A percentile compares a stretch with the other conserved stretches of the same genome.
Evolutionary conservation across 768 basidiomycete species (phyloP).

Genomic region (Pisolithus orientalis): DNA sequence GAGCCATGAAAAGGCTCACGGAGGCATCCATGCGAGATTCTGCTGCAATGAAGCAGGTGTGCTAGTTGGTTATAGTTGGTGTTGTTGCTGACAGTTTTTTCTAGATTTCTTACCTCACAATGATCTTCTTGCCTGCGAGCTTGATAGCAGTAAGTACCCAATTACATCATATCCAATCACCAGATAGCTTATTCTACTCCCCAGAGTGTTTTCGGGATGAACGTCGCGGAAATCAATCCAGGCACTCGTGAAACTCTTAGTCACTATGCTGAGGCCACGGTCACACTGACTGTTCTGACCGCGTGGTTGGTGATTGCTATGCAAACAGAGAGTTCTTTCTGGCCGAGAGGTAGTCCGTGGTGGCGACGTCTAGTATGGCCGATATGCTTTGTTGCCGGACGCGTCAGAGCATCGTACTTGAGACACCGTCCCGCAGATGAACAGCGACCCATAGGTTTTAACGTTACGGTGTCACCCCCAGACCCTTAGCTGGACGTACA

Average conservation of each 20-base stretch:
- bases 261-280: conserved; percentile 36
- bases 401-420: neutral
- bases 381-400: neutral
- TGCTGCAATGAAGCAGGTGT: conserved; percentile 30
- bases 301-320: conserved; percentile 53
- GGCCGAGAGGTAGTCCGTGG: conserved; percentile 2
- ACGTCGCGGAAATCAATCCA: conserved; percentile 25
- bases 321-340: conserved; percentile 28
- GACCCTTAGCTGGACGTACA: neutral
- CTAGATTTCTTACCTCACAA: conserved; percentile 52
- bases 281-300: conserved; percentile 45
- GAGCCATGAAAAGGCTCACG: conserved; percentile 46
- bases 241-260: conserved; percentile 25
- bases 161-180: too few relatives aligned
- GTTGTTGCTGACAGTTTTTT: neutral
- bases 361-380: conserved; percentile 18
- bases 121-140: conserved; percentile 55
- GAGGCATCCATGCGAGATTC: conserved; percentile 38
- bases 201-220: conserved; percentile 29
- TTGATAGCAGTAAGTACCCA: conserved; percentile 29
- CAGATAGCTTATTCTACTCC: neutral
- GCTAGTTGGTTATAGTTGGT: neutral
- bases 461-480: neutral
- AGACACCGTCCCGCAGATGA: neutral
- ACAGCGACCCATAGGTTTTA: neutral